Base-by-base conservation (phyloP, 352 stramenopile genomes). In the Hyaloperonospora arabidopsidis region DNA sequence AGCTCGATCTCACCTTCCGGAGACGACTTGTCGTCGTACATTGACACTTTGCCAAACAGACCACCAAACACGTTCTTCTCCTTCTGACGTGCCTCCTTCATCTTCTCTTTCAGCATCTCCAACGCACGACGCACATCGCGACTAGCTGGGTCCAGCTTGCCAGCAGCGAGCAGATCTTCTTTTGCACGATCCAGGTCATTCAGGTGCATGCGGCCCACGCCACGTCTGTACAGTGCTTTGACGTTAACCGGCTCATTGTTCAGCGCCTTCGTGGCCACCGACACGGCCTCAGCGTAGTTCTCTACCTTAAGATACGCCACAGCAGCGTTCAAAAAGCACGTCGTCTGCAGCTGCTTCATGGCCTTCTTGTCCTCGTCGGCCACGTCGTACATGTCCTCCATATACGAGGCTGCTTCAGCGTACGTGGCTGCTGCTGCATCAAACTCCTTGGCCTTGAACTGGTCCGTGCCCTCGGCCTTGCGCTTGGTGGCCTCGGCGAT, bases 21-120 rank as follows among this genome's bases (percentile, higher is more conserved):
- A 12, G 59, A 21, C 53, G 74, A 93, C 81, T 99, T 98, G 67
- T 99, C 97, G 59, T 97, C 82, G 67, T 99, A 99, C 72, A 99
- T 97, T 47, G 76, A 94, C 19, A 96, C 88, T 67, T 98, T 98
- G 63, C 78, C 81, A 57, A 99, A 98, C 10, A 98, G 70, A 8
- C 93, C 93, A 25, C 95, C 95, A 70, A 98, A 99, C 8, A 95
- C 82, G 17, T 72, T 82, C 72, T 98, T 99, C 71, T 98, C 94
- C 60, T 97, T 97, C 53, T 95, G 74, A 53, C 97, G 97, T 0
- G 87, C 86, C 4, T 95, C 84, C 35, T 92, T 92, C 65, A 92
- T 72, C 62, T 87, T 88, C 61, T 79, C 67, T 75, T 93, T 94
- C 23, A 95, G 70, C 45, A 69, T 59, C 13, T 82, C 81, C 6